Evolutionary conservation across 2,329 filamentous ascomycete species (phyloP), one percentile per base, ranked within the genome.

Genomic region (Tolypocladium amazonense): DNA sequence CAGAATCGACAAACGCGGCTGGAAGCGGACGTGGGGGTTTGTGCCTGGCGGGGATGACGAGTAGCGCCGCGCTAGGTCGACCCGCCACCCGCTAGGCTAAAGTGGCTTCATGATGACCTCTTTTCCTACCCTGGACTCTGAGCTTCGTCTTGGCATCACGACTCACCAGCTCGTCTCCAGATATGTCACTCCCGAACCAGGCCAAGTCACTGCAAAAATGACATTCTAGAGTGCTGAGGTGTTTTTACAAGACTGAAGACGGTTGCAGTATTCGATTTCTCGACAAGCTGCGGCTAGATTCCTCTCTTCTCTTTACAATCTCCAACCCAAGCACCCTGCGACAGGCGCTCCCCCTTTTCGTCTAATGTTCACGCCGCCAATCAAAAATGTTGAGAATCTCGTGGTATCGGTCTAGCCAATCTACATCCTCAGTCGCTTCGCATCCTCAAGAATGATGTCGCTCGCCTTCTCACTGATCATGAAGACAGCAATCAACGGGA

Each of bases 401-500:
- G 5, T 53, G 27, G 9, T 20, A 50, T 27, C 7, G 23, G 7
- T 7, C n/a, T 7, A 39, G 15, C 15, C 23, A 8, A 9, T 39
- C 18, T 47, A 41, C 39, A 47, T 47, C 4, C 35, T 30, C 18
- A 14, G 14, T 33, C 20, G 62, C 52, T 65, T 59, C 0, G 64
- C 62, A 0, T 61, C 67, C 18, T 64, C 57, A n/a, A 70, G 80
- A 1, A 71, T 71, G 0, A 66, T 63, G 38, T 70, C 66, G 14
- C 66, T 68, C 0, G 84, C 84, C 75, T 87, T 87, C 74, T 87
- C 83, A 1, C 76, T 77, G 6, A 82, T 73, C 69, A 86, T 58
- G 33, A 67, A 68, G 7, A 82, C 82, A 11, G 72, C 70, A 50
- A 72, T 81, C 57, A 81, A 79, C 62, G 56, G 56, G 15, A 57